These are phyloP conservation scores for Canariomyces notabilis DNA, from an alignment of 2,329 filamentous ascomycete species.

Conservation along the genomic window DNA sequence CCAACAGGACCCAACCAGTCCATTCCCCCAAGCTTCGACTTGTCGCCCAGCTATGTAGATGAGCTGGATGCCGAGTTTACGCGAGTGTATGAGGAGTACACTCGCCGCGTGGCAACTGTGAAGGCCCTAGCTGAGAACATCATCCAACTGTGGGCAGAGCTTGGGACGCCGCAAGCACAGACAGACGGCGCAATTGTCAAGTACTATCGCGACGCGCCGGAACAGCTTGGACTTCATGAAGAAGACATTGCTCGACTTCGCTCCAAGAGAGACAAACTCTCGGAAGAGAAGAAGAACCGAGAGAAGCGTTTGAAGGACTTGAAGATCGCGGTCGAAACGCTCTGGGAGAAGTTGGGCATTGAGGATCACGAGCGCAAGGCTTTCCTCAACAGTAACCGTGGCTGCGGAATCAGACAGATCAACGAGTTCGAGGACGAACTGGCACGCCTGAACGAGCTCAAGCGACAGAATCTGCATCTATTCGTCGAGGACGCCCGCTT, in stretches of 20 bases:
- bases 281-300: conserved; percentile 73
- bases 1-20: conserved; percentile 72
- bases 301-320: conserved; percentile 55
- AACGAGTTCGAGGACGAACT: conserved; percentile 96
- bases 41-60: conserved; percentile 84
- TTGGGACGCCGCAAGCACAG: conserved; percentile 89
- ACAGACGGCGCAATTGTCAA: conserved; percentile 85
- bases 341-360: conserved; percentile 85
- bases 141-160: conserved; percentile 91
- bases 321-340: conserved; percentile 67
- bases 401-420: conserved; percentile 84
- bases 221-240: conserved; percentile 88
- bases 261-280: conserved; percentile 71
- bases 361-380: conserved; percentile 77
- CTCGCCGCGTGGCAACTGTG: conserved; percentile 70
- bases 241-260: conserved; percentile 73
- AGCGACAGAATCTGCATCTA: conserved; percentile 88
- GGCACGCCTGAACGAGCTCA: conserved; percentile 79
- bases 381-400: conserved; percentile 82
- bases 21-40: conserved; percentile 78
- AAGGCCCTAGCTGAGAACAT: conserved; percentile 74
- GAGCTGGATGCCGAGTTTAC: conserved; percentile 87
- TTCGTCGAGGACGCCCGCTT: conserved; percentile 93
- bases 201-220: conserved; percentile 81
- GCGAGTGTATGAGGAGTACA: conserved; percentile 94